Base-by-base conservation (phyloP, 2,329 filamentous ascomycete genomes). In the Biscogniauxia mediterranea region DNA sequence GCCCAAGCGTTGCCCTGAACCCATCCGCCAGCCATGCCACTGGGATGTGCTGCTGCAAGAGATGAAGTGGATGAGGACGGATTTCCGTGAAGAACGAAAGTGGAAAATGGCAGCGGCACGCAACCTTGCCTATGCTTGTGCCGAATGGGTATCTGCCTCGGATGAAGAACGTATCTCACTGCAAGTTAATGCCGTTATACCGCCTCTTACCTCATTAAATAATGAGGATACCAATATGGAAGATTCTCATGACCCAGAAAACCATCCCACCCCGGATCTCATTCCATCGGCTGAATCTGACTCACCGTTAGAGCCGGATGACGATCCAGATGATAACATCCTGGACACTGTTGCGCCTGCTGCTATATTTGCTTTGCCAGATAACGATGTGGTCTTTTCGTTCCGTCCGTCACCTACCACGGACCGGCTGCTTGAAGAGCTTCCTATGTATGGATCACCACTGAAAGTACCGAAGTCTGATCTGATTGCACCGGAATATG, bases 11-110 rank as follows among this genome's bases (percentile, higher is more conserved):
- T 91, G 88, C 49, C 83, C 88, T 1, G 95, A 99, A 75, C 93
- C 94, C 4, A 82, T 85, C 3, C 86, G 92, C 46, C 89, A 89
- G 19, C 83, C 86, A 0, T 88, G 89, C 1, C 94, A 98, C 68
- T 91, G 89, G 85, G 95, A 99, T 76, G 84, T 94, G 57, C 75
- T 98, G 59, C 79, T 99, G 32, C 85, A 93, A 68, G 93, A 99
- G 78, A 92, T 94, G 85, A 96, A 93, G 75, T 98, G 94, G 94
- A 96, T 99, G 92, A 87, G 93, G 56, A 97, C 93, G 1, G 95
- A 99, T 76, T 98, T 97, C 71, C 85, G 90, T 56, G 92, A 97
- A 76, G 95, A 98, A 75, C 83, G 92, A 50, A 97, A 96, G 74
- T 97, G 93, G 93, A 98, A 97, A 77, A 88, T 87, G 71, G 85